phyloP scores from a whole-genome alignment of 805 yeast genomes.

The Sugiyamaella lignohabitans region DNA sequence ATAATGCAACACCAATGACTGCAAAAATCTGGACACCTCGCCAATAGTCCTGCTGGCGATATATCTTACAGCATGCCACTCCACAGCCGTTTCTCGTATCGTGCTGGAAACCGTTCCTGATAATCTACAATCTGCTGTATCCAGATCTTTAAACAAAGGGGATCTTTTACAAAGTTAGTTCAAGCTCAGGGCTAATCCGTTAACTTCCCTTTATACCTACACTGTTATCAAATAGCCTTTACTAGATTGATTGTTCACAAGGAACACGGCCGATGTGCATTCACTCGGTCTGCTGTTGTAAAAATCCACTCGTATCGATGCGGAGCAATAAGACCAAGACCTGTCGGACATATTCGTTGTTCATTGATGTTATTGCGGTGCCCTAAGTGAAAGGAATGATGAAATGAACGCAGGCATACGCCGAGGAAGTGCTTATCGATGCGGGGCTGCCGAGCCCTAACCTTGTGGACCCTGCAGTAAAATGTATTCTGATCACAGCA shows the following conservation, averaged over 20 bases:
- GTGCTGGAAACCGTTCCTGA: not conserved
- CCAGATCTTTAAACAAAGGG: not conserved
- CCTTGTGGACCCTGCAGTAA: too few species aligned
- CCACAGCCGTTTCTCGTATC: slow-evolving; percentile 6
- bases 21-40: not conserved
- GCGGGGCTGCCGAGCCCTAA: too few species aligned
- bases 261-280: slow-evolving; percentile 2
- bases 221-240: slow-evolving; percentile 1
- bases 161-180: not conserved
- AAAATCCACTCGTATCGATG: slow-evolving; percentile 1
- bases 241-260: not conserved
- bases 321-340: slow-evolving; percentile 1
- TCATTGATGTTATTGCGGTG: too few species aligned
- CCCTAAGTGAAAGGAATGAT: too few species aligned
- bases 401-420: too few species aligned
- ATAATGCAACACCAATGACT: not conserved
- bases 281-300: not conserved
- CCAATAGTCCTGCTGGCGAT: not conserved
- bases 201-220: not conserved
- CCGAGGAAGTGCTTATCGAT: too few species aligned
- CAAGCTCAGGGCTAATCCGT: too few species aligned
- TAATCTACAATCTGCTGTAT: not conserved
- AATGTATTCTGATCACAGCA: too few species aligned
- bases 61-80: slow-evolving; percentile 11
- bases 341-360: too few species aligned